Evolutionary conservation across 495 filamentous ascomycete species (phyloP).

Genomic region (Penicillium atrosanguineum): DNA sequence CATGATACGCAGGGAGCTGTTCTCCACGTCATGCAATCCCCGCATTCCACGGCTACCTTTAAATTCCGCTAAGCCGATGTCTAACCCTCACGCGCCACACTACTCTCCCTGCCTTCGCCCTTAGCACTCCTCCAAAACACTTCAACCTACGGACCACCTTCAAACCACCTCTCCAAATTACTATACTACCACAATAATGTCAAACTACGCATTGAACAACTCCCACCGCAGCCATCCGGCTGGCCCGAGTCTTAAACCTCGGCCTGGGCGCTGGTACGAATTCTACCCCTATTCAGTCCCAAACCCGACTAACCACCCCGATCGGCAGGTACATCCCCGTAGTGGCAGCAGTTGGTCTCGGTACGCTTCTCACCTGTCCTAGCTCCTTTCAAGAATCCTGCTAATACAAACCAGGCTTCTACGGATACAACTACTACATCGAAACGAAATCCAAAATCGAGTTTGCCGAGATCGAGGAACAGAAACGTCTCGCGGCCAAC

Average conservation of each 20-base stretch:
- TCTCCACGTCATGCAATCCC: constrained; percentile 29
- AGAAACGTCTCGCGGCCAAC: constrained; percentile 34
- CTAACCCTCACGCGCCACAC: constrained; percentile 12
- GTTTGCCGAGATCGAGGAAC: constrained; percentile 23
- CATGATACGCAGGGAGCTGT: constrained; percentile 7
- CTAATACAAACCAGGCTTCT: constrained; percentile 33
- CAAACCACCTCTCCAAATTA: not conserved
- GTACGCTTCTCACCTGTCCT: constrained; percentile 12
- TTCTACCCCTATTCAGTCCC: not conserved
- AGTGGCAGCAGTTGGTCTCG: constrained; percentile 31
- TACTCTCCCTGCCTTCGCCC: not conserved
- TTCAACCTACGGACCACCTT: not conserved
- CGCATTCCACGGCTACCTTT: constrained; percentile 19
- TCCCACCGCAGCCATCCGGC: constrained; percentile 12
- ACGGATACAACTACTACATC: constrained; percentile 28
- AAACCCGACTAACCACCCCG: not conserved
- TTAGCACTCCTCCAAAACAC: not conserved
- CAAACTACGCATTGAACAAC: constrained; percentile 25
- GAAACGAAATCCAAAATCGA: constrained; percentile 14
- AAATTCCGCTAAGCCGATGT: constrained; percentile 15
- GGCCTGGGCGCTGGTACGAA: constrained; percentile 19
- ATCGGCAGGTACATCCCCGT: constrained; percentile 31
- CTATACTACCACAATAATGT: constrained; percentile 19
- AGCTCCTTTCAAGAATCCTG: constrained; percentile 21
- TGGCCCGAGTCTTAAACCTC: constrained; percentile 16